Conservation (phyloP, 2,329 filamentous ascomycete species). For the Arachnomyces sp. region DNA sequence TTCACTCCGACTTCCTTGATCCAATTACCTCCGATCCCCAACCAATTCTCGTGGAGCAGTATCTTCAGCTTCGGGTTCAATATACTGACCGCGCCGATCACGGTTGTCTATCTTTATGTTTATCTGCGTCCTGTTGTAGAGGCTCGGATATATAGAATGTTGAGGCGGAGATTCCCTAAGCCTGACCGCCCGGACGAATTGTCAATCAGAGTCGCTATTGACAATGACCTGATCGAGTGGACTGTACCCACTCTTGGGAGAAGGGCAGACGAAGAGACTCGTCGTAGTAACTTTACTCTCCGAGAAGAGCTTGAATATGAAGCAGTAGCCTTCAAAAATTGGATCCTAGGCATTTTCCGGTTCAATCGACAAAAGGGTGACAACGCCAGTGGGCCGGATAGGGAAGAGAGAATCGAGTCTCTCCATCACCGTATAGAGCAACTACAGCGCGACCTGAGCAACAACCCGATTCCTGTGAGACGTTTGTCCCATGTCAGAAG, state of each 20-base stretch:
- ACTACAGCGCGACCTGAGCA: conserved; percentile 21
- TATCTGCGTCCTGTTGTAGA: conserved; percentile 31
- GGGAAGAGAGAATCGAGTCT: conserved; percentile 21
- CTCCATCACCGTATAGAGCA: conserved; percentile 24
- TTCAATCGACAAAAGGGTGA: conserved; percentile 15
- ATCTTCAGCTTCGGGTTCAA: conserved; percentile 19
- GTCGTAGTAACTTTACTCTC: conserved; percentile 28
- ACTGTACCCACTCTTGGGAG: conserved; percentile 33
- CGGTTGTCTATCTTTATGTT: conserved; percentile 27
- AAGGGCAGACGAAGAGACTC: conserved; percentile 31
- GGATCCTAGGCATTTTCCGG: conserved; percentile 26
- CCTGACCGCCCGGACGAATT: conserved; percentile 32
- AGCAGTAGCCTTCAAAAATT: conserved; percentile 21
- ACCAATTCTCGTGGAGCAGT: conserved; percentile 19
- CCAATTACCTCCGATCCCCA: conserved; percentile 23
- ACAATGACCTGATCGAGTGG: conserved; percentile 37
- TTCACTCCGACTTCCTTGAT: conserved; percentile 29
- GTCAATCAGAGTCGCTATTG: conserved; percentile 34
- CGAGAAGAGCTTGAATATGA: conserved; percentile 31
- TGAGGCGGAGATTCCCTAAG: conserved; percentile 35
- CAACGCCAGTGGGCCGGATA: conserved; percentile 10
- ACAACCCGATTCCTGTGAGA: conserved; percentile 13
- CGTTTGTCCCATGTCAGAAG: too few species aligned
- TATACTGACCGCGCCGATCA: conserved; percentile 28
- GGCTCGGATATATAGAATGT: conserved; percentile 31